These are phyloP conservation scores for Malassezia cuniculi DNA, from an alignment of 1,284 basidiomycete genomes.

Conservation along the genomic window DNA sequence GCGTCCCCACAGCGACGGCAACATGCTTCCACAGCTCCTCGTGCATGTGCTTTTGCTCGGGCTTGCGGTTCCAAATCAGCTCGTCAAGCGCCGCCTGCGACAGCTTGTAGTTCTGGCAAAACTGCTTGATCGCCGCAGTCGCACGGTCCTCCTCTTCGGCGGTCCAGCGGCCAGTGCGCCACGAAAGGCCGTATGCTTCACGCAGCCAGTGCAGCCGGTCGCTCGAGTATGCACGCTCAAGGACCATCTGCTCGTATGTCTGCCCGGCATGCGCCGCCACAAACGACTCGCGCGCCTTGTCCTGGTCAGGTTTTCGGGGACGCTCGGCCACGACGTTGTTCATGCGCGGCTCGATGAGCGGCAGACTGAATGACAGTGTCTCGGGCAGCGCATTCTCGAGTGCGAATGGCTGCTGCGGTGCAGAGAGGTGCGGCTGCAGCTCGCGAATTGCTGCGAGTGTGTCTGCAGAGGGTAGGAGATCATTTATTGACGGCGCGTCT, in stretches of 20 bases:
- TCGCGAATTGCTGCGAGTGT: conserved; percentile 4
- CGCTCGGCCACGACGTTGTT: background rate
- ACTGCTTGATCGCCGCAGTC: conserved; percentile 10
- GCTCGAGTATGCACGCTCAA: conserved; percentile 16
- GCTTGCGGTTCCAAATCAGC: conserved; percentile 14
- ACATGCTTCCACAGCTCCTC: conserved; percentile 18
- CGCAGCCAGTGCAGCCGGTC: conserved; percentile 15
- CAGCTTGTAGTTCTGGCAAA: conserved; percentile 11
- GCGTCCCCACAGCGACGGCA: conserved; percentile 11
- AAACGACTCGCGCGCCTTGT: conserved; percentile 12
- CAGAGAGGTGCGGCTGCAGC: conserved; percentile 11
- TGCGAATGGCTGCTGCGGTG: background rate
- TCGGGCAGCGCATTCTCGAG: background rate
- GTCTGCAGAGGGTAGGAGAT: too few species aligned
- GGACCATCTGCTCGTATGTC: conserved; percentile 17
- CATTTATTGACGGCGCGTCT: too few species aligned
- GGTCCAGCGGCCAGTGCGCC: conserved; percentile 15
- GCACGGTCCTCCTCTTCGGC: conserved; percentile 13
- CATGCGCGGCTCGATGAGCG: too few species aligned
- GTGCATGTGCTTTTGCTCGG: conserved; percentile 17
- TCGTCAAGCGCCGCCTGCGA: conserved; percentile 12
- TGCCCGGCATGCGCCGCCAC: conserved; percentile 14
- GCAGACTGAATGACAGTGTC: too few species aligned
- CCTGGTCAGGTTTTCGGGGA: conserved; percentile 4
- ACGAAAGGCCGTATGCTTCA: conserved; percentile 13